Conservation (phyloP, 805 yeast genomes). For the Cyberlindnera maritima region DNA sequence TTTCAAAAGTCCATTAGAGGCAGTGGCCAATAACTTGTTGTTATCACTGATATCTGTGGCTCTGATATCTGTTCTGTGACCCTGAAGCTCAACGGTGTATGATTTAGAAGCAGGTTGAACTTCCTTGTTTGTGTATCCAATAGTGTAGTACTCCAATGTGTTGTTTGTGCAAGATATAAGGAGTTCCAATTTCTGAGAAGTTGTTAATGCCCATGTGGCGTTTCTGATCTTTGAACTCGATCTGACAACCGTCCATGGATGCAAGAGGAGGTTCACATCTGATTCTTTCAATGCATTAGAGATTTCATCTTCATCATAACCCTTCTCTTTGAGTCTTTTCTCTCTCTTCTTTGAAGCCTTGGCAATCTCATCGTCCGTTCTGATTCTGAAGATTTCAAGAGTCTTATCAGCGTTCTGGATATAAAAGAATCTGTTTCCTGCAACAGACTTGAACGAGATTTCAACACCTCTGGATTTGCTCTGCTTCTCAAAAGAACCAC, state of each 20-base stretch:
- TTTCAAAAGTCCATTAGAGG: constrained; percentile 85
- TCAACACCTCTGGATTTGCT: constrained; percentile 70
- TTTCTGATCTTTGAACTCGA: constrained; percentile 61
- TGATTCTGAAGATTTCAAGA: constrained; percentile 73
- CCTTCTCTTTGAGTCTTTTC: constrained; percentile 74
- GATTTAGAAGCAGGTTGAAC: constrained; percentile 45
- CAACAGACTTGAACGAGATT: constrained; percentile 46
- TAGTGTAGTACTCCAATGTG: constrained; percentile 64
- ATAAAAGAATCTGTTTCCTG: constrained; percentile 47
- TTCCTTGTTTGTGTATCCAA: constrained; percentile 59
- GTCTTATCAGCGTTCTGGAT: constrained; percentile 81
- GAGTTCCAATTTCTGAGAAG: constrained; percentile 52
- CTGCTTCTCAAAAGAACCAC: constrained; percentile 70
- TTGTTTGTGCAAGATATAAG: constrained; percentile 69
- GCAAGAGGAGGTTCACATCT: constrained; percentile 53
- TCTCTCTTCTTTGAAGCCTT: constrained; percentile 77
- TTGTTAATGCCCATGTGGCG: constrained; percentile 57
- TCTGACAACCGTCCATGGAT: constrained; percentile 68
- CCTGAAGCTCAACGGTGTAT: constrained; percentile 67
- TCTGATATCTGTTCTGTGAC: constrained; percentile 89
- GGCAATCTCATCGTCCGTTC: constrained; percentile 72
- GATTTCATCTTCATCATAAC: constrained; percentile 59
- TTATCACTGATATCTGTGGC: constrained; percentile 81
- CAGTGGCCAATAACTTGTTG: constrained; percentile 77
- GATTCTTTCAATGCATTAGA: constrained; percentile 45